Conservation (phyloP, 768 basidiomycete genomes). For the Dioszegia crocea region DNA sequence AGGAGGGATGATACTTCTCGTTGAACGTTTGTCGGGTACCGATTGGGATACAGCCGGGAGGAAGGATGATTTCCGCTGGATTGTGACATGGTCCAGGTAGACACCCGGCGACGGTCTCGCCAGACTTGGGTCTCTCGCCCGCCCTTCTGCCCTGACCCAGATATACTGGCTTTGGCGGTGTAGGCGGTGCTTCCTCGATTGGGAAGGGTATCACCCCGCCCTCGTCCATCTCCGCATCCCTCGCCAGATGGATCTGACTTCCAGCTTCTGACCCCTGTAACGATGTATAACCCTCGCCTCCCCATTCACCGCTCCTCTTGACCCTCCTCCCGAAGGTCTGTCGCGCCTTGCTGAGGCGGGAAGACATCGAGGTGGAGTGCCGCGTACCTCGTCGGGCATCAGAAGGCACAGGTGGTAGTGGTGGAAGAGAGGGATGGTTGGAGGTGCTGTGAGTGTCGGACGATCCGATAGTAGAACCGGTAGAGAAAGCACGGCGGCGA, state of each 20-base stretch:
- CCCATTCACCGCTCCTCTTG: conserved; percentile 1
- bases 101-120: neutral
- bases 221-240: neutral
- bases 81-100: neutral
- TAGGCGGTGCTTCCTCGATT: neutral
- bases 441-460: too few species aligned
- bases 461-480: too few species aligned
- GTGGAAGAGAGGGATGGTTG: neutral
- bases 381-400: neutral
- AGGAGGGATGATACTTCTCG: neutral
- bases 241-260: neutral
- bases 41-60: conserved; percentile 2
- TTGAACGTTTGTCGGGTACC: neutral
- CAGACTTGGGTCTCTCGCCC: too few species aligned
- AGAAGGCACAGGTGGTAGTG: neutral
- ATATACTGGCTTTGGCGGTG: neutral
- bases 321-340: neutral
- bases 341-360: neutral
- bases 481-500: neutral
- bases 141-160: neutral
- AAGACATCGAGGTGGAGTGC: neutral
- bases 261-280: neutral
- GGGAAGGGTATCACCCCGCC: neutral
- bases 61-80: neutral
- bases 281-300: conserved; percentile 5